Evolutionary conservation across 2,329 filamentous ascomycete genomes (phyloP), one percentile per base, ranked within the genome.

Genomic region (Cordyceps tenuipes): DNA sequence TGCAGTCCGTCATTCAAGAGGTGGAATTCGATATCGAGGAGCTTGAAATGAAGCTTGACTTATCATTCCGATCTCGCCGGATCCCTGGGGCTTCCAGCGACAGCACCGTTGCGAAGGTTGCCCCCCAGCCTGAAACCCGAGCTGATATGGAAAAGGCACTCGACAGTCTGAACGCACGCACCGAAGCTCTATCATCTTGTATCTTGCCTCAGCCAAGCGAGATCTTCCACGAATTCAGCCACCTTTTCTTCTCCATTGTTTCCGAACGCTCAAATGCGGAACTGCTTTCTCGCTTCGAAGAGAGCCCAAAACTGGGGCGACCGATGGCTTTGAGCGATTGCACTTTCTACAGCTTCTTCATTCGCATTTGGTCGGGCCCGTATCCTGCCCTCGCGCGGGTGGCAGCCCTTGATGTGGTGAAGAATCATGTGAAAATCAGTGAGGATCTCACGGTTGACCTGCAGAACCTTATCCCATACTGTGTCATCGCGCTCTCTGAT

Each of bases 381-480:
- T 87, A 87, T 68, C 87, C 90, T 7, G 83, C 84, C 2, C 75
- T 89, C 50, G 86, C 85, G 3, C 84, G 89, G 63, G 79, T 82
- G 59, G 81, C 85, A 9, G 90, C 91, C 12, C 73, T 96, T 53
- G 83, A 86, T 46, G 79, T 84, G 68, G 81, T 84, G 15, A 83
- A 84, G 62, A 77, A 77, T 34, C 77, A 79, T 29, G 70, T 91
- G 19, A 82, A 82, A 57, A 71, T 74, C 10, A 73, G 73, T 15
- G 78, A 81, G 61, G 77, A 76, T 58, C 71, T 69, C 23, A 75
- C 76, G 21, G 68, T 82, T 8, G 89, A 96, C 69, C 79, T 92
- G 53, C 93, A 97, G 69, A 82, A 84, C 12, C 71, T 97, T 19
- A 69, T 96, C n/a, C 93, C 93, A 2, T 97, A 96, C 73, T 77